Evolutionary conservation across 1,284 basidiomycete genomes (phyloP).

Genomic region (Volvariella volvacea): DNA sequence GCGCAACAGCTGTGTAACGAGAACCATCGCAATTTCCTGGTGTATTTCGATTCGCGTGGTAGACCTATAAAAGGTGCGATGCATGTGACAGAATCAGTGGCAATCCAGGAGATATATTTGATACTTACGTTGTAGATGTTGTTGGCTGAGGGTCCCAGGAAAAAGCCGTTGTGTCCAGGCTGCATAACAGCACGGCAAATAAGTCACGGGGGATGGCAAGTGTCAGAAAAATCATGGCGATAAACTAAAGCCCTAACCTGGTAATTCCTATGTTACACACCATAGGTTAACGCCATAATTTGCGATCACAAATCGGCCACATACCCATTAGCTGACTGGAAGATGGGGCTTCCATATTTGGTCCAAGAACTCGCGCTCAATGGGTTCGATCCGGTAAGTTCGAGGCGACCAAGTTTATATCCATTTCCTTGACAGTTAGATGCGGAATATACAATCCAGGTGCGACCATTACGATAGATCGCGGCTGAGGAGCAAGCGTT

Average conservation of each 20-base stretch:
- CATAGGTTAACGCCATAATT: too few species aligned
- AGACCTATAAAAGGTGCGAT: constrained; percentile 14
- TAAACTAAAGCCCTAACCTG: too few species aligned
- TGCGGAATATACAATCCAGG: constrained; percentile 27
- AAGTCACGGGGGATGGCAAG: too few species aligned
- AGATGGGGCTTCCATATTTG: constrained; percentile 24
- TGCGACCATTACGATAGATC: constrained; percentile 24
- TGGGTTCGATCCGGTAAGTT: constrained; percentile 27
- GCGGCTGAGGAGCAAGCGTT: constrained; percentile 11
- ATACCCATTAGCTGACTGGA: constrained; percentile 25
- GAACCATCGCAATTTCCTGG: constrained; percentile 26
- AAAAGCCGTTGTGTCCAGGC: constrained; percentile 30
- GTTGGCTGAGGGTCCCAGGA: constrained; percentile 23
- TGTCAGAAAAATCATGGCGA: too few species aligned
- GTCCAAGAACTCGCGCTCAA: constrained; percentile 25
- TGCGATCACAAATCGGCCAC: constrained; percentile 10
- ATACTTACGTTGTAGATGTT: constrained; percentile 24
- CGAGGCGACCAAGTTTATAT: constrained; percentile 25
- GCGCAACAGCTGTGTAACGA: constrained; percentile 25
- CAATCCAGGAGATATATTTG: too few species aligned
- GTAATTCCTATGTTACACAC: too few species aligned
- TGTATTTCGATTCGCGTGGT: constrained; percentile 18
- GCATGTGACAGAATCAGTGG: not conserved
- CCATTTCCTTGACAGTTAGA: constrained; percentile 25
- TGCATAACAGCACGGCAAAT: too few species aligned